phyloP scores from a whole-genome alignment of 2,329 filamentous ascomycete species.

The Colletotrichum chrysophilum region DNA sequence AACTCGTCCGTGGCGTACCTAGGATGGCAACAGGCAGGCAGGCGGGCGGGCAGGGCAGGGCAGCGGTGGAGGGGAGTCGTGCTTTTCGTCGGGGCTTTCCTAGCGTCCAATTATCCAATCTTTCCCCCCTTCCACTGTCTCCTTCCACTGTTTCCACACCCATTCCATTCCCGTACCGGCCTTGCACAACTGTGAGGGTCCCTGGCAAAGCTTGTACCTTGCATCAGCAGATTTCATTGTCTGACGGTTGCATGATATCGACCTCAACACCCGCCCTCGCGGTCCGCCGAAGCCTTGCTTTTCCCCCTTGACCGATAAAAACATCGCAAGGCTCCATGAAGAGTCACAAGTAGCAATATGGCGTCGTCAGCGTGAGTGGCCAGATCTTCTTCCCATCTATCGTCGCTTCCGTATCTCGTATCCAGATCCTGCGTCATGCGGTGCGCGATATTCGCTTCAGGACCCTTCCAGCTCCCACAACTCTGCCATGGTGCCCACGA shows the following conservation, averaged over 20 bases:
- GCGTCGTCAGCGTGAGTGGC: slow-evolving; percentile 31
- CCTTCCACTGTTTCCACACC: neutral
- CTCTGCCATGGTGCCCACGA: neutral
- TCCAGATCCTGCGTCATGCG: neutral
- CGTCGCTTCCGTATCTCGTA: neutral
- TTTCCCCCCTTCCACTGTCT: neutral
- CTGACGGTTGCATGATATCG: slow-evolving; percentile 20
- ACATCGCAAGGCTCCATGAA: slow-evolving; percentile 18
- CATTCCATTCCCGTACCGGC: slow-evolving; percentile 4
- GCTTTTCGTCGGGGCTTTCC: neutral
- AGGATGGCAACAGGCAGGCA: neutral
- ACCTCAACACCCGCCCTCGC: neutral
- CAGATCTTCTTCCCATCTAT: neutral
- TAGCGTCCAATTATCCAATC: slow-evolving; percentile 3
- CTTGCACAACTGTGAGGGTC: slow-evolving; percentile 13
- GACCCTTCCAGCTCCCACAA: neutral
- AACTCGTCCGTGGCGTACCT: neutral
- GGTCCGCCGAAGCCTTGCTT: slow-evolving; percentile 2
- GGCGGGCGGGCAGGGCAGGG: neutral
- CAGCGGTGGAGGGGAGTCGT: neutral
- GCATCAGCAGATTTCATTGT: slow-evolving; percentile 21
- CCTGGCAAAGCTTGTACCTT: slow-evolving; percentile 21
- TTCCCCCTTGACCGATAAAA: neutral
- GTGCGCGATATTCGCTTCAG: slow-evolving; percentile 14
- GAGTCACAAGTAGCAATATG: slow-evolving; percentile 24